Evolutionary conservation across 2,329 filamentous ascomycete genomes (phyloP), one percentile per base, ranked within the genome.

Genomic region (Ophioceras dolichostomum): DNA sequence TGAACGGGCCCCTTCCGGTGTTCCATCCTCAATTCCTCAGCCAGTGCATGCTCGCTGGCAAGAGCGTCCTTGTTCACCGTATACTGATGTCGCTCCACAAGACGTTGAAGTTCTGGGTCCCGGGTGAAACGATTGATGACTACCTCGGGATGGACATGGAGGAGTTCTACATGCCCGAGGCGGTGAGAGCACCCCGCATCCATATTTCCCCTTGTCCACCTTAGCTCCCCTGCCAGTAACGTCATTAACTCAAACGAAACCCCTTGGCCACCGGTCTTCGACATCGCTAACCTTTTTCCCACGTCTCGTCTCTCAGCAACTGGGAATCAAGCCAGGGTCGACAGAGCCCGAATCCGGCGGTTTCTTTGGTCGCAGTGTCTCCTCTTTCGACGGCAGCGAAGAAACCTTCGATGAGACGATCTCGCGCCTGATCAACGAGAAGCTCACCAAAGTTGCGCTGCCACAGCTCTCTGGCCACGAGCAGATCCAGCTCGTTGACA

Each of bases 1-100:
- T 96, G 34, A 96, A 95, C 50, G 84, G 86, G 0, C 83, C 88
- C 3, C 63, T 96, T 6, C 86, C 91, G 0, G 70, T 93, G 2
- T 98, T 94, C 49, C 89, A 98, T 49, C 91, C 91, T 0, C 86
- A 94, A 50, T 84, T 94, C 41, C 60, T 96, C 19, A 82, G 83
- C 37, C 84, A 95, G 55, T 89, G 83, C 48, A 85, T 94, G 27
- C 65, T 94, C 19, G 73, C 79, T 16, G 89, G 88, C 1, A 94
- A 94, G 53, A 70, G 71, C 24, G 54, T 59, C 4, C 57, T 86
- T 5, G 85, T 91, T 2, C 79, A 86, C 46, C 68, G 67, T 9
- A 76, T 94, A 9, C 58, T 96, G 20, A 63, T 83, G 36, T 73
- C 73, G 5, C 62, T 98, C 17, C 70, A 87, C 49, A 75, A 78